phyloP scores from a whole-genome alignment of 192 early-diverging fungal genomes.

The Blastocladiella britannica region DNA sequence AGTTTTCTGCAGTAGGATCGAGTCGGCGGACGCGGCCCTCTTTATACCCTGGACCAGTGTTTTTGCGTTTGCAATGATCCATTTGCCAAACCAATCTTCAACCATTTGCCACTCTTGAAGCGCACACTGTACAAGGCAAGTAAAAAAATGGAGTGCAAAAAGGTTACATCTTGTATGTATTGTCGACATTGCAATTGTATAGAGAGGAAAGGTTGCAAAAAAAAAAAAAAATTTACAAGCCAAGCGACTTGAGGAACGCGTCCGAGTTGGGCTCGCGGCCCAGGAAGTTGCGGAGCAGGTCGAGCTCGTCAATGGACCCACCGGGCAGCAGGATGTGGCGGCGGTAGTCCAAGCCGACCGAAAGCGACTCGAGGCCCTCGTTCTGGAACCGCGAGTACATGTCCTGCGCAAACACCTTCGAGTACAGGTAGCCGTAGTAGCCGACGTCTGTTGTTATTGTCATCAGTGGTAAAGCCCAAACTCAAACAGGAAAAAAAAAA shows the following conservation, averaged over 20 bases:
- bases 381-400: constrained; percentile 52
- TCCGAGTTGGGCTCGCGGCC: constrained; percentile 59
- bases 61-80: too few relatives aligned
- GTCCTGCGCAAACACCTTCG: constrained; percentile 59
- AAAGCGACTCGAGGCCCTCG: constrained; percentile 30
- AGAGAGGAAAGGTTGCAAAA: too few relatives aligned
- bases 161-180: too few relatives aligned
- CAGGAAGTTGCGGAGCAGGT: constrained; percentile 47
- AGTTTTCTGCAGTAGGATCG: too few relatives aligned
- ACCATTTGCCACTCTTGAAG: too few relatives aligned
- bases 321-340: constrained; percentile 49
- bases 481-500: constrained; percentile 1
- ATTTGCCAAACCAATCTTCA: too few relatives aligned
- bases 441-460: constrained; percentile 7
- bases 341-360: constrained; percentile 49
- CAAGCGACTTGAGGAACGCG: constrained; percentile 58
- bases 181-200: too few relatives aligned
- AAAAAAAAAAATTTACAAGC: constrained; percentile 12
- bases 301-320: constrained; percentile 45
- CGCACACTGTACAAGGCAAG: too few relatives aligned
- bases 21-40: too few relatives aligned
- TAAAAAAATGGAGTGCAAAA: too few relatives aligned
- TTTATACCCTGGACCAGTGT: too few relatives aligned
- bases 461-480: background rate
- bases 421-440: constrained; percentile 63